Conservation (phyloP, 257 asterid species). For the Nicotiana otophora region DNA sequence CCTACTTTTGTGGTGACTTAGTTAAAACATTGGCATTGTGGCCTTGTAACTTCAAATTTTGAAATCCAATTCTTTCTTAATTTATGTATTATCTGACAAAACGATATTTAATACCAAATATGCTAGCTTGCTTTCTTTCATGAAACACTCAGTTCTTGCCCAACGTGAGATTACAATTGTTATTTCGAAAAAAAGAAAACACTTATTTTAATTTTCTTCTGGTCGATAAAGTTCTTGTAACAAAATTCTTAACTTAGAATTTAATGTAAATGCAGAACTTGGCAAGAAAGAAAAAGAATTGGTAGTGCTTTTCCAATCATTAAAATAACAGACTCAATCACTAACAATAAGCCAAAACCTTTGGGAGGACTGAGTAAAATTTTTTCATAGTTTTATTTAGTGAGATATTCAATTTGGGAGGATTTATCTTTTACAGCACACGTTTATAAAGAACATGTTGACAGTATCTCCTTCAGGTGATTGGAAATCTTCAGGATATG, state of each 20-base stretch:
- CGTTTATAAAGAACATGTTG: background rate
- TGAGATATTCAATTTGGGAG: background rate
- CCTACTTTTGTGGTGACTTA: background rate
- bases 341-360: background rate
- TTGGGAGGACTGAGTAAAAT: background rate
- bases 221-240: background rate
- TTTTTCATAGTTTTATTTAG: background rate
- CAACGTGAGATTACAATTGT: background rate
- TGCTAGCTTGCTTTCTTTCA: background rate
- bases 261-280: background rate
- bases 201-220: background rate
- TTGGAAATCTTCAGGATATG: constrained; percentile 18
- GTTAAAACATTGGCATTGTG: background rate
- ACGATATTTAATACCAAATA: background rate
- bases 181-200: background rate
- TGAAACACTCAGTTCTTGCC: background rate
- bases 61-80: background rate
- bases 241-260: background rate
- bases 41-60: background rate
- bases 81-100: background rate
- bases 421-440: background rate
- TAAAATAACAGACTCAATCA: background rate
- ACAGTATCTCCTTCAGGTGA: constrained; percentile 9
- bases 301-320: background rate
- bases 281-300: background rate